A percentile compares a stretch with the other conserved stretches of the same genome.
phyloP scores from a whole-genome alignment of 2,329 filamentous ascomycete genomes.

The Fusarium sp. region DNA sequence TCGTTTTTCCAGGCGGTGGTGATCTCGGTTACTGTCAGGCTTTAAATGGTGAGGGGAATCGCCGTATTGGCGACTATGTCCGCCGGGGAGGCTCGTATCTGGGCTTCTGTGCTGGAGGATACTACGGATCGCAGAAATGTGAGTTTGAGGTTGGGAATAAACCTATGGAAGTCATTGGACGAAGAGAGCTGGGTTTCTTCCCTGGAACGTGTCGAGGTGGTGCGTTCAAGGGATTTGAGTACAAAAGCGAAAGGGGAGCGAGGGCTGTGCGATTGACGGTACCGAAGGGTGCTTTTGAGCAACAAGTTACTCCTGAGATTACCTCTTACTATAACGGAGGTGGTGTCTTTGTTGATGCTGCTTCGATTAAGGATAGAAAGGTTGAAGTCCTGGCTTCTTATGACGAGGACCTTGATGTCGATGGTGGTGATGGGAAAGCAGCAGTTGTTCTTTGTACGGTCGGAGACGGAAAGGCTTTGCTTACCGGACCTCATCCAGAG shows the following conservation, averaged over 20 bases:
- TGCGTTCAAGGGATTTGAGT: conserved; percentile 90
- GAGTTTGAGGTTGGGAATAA: conserved; percentile 90
- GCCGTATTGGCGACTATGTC: conserved; percentile 85
- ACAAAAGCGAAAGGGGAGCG: conserved; percentile 87
- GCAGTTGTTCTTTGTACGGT: conserved; percentile 87
- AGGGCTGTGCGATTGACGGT: conserved; percentile 76
- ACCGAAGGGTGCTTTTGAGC: conserved; percentile 67
- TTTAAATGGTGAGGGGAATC: conserved; percentile 89
- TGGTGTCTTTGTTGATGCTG: conserved; percentile 88
- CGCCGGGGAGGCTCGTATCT: conserved; percentile 86
- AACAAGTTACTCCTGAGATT: conserved; percentile 70
- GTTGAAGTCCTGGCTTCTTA: conserved; percentile 88
- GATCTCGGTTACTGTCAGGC: conserved; percentile 90
- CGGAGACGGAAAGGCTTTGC: conserved; percentile 80
- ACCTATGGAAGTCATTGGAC: conserved; percentile 84
- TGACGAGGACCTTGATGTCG: conserved; percentile 77
- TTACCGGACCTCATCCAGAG: conserved; percentile 95
- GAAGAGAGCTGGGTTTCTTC: conserved; percentile 88
- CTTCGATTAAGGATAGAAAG: conserved; percentile 67
- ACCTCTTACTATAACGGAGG: conserved; percentile 93
- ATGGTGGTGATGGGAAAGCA: conserved; percentile 77
- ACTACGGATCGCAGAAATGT: conserved; percentile 84
- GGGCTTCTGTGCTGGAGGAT: conserved; percentile 93
- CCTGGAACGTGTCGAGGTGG: conserved; percentile 86
- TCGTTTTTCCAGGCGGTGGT: conserved; percentile 94